Base-by-base conservation (phyloP, 345 rosid species). In the Melastoma malabathricum region DNA sequence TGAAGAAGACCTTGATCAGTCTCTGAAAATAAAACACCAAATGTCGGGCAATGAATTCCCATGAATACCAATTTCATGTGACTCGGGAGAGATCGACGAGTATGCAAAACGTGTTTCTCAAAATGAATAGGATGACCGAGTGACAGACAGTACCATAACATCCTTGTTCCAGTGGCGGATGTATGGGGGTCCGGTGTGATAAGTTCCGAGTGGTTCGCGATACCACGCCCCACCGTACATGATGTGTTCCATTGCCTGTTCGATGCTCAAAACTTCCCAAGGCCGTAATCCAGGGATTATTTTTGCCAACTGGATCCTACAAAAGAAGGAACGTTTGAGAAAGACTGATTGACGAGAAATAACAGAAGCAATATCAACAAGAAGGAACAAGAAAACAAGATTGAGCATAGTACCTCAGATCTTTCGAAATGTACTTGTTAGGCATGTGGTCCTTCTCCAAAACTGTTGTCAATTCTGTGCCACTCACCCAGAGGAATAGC, bases 401-500 rank as follows among this genome's bases (percentile, higher is more conserved):
- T 25, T 25, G 20, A 43, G 46, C 8, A 22, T 22, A 51, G 58
- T 70, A 85, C 95, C 97, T 78, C 25, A 89, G 71, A 44, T 77
- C 81, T 72, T 79, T 85, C 15, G 97, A 89, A 51, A 89, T 89
- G 72, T 65, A 89, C 67, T 85, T 89, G 68, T 89, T 89, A 5
- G 95, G 95, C 97, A 89, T 85, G 72, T 83, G 86, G 62, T 89
- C 97, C 48, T 70, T 44, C 75, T 89, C 95, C 66, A 89, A 58
- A 39, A 67, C 56, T 27, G 79, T 64, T 23, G 97, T 89, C 50
- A 89, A 58, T 62, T 81, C 95, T 49, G 97, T 41, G 23, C 97
- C 97, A 68, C 95, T 70, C 43, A 95, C 97, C 97, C 97, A 85
- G 44, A 89, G 97, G 77, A 83, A 89, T 48, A 89, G 66, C 27